Conservation (phyloP, 2,329 filamentous ascomycete genomes). For the Botryotinia narcissicola region DNA sequence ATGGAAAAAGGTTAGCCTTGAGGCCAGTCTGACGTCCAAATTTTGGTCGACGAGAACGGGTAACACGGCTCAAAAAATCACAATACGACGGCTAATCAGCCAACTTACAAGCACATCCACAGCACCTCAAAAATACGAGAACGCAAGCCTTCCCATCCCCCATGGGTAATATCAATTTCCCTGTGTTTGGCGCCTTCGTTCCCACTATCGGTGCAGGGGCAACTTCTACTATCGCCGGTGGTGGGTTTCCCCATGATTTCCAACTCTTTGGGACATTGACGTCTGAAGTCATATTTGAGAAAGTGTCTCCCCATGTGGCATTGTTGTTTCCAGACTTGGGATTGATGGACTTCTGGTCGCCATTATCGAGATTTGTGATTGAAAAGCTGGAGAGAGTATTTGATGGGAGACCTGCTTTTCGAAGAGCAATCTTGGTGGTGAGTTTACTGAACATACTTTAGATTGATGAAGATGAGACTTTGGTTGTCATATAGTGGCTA, state of each 20-base stretch:
- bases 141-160: slow-evolving; percentile 54
- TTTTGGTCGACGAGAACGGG: background rate
- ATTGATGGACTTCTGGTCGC: slow-evolving; percentile 23
- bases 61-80: background rate
- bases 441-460: slow-evolving; percentile 36
- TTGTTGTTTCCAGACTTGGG: slow-evolving; percentile 19
- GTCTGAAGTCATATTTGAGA: slow-evolving; percentile 29
- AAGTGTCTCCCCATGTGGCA: slow-evolving; percentile 33
- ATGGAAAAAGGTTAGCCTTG: background rate
- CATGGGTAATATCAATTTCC: slow-evolving; percentile 43
- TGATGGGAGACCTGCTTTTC: slow-evolving; percentile 36
- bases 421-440: slow-evolving; percentile 37
- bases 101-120: slow-evolving; percentile 69
- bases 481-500: background rate
- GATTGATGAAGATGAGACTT: background rate
- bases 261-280: slow-evolving; percentile 32
- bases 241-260: slow-evolving; percentile 36
- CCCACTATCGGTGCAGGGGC: slow-evolving; percentile 30
- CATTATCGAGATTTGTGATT: slow-evolving; percentile 17
- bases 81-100: background rate
- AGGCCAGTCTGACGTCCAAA: background rate
- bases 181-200: slow-evolving; percentile 28
- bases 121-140: slow-evolving; percentile 68
- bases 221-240: slow-evolving; percentile 33
- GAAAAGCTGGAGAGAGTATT: slow-evolving; percentile 28